phyloP scores from a whole-genome alignment of 2,329 filamentous ascomycete genomes.

The Diatrype stigma region DNA sequence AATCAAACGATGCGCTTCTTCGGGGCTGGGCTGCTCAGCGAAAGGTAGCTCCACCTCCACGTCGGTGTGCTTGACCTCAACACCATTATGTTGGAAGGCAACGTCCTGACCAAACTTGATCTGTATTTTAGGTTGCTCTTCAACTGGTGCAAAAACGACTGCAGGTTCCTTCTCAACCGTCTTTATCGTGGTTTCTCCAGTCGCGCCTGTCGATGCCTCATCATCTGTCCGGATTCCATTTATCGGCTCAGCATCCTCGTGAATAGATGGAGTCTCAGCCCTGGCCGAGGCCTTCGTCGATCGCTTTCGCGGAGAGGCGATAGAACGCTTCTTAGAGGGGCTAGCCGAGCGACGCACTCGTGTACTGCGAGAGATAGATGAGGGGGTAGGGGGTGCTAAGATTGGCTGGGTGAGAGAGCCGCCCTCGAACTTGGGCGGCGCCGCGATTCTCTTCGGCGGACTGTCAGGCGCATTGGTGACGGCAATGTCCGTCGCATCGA shows the following conservation, averaged over 20 bases:
- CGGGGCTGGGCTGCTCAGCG: conserved; percentile 66
- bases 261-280: conserved; percentile 28
- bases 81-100: conserved; percentile 46
- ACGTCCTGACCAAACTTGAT: conserved; percentile 63
- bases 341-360: conserved; percentile 56
- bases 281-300: conserved; percentile 37
- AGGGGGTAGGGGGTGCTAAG: conserved; percentile 47
- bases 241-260: conserved; percentile 24
- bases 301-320: conserved; percentile 54
- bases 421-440: conserved; percentile 73
- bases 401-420: conserved; percentile 40
- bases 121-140: conserved; percentile 59
- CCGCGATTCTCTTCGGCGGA: conserved; percentile 69
- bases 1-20: conserved; percentile 80
- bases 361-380: conserved; percentile 39
- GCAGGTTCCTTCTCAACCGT: conserved; percentile 47
- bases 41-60: conserved; percentile 73
- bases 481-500: conserved; percentile 79
- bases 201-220: conserved; percentile 39
- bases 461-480: conserved; percentile 54
- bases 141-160: conserved; percentile 45
- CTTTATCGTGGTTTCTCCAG: conserved; percentile 36
- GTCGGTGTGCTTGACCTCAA: conserved; percentile 66
- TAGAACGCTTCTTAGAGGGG: conserved; percentile 49
- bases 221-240: conserved; percentile 43